Base-by-base conservation (phyloP, 495 filamentous ascomycete species). In the Astrothelium macrocarpum region DNA sequence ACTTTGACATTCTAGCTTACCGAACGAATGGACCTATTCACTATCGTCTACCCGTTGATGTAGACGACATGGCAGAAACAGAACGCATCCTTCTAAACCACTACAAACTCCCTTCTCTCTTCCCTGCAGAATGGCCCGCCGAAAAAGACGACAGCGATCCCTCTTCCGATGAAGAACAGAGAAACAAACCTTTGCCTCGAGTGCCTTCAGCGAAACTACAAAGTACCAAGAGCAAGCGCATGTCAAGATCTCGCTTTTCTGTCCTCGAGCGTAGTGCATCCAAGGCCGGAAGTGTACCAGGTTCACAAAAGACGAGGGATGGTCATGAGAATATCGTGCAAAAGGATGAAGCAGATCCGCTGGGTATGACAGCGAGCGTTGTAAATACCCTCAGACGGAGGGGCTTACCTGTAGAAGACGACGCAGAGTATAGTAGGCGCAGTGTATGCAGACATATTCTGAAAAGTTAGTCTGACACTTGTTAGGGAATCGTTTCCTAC, bases 271-370 rank as follows among this genome's bases (percentile, higher is more conserved):
- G 87, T 63, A 84, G 80, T 59, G 80, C 85, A 36, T 88, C 85
- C 75, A 84, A 83, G 66, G 79, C 84, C 68, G 80, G 79, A 69
- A 89, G 82, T 62, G 79, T 87, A 16, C 83, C 87, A 18, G 89
- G 88, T 3, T 84, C 87, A 36, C 83, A 90, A 67, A 87, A 79
- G 71, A 85, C 82, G 20, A 82, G 79, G 39, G 82, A 86, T 69
- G 83, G 81, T 31, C 78, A 87, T 49, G 87, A 90, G 66, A 93
- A 87, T 68, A 71, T 91, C 56, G 87, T 91, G 20, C 89, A 90
- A 71, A 85, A 85, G 67, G 94, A 98, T 71, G 94, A 98, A 73
- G 84, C 90, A 1, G 94, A 98, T 72, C 91, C 94, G 1, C 75
- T 98, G 49, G 94, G 94, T 0, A 81, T 80, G 12, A 81, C 85